Conservation (phyloP, 2,329 filamentous ascomycete genomes). For the Byssothecium circinans region DNA sequence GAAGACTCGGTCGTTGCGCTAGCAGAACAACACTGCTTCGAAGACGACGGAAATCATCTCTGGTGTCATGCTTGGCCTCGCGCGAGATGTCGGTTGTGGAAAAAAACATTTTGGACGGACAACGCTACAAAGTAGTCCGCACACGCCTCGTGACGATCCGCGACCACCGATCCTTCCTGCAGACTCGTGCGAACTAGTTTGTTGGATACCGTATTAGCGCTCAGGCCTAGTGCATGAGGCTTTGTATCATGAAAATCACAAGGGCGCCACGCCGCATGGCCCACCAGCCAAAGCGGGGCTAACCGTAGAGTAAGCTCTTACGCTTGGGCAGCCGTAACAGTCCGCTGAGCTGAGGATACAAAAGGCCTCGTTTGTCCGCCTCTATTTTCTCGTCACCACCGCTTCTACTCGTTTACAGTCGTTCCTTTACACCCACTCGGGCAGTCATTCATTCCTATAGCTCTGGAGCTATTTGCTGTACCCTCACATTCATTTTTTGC, state of each 20-base stretch:
- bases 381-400: not conserved
- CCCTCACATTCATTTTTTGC: conserved; percentile 11
- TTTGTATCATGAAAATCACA: conserved; percentile 12
- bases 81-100: not conserved
- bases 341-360: conserved; percentile 16
- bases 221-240: conserved; percentile 12
- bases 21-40: no score
- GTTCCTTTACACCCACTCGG: conserved; percentile 12
- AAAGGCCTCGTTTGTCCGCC: conserved; percentile 16
- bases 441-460: conserved; percentile 32
- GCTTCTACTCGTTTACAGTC: not conserved
- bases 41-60: not conserved
- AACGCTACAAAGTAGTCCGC: no score
- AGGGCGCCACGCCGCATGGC: conserved; percentile 9
- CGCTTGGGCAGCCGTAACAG: conserved; percentile 4
- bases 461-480: conserved; percentile 31
- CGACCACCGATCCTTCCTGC: no score
- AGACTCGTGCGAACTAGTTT: not conserved
- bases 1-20: no score
- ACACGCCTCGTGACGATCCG: not conserved
- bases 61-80: not conserved
- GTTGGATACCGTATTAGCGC: conserved; percentile 22
- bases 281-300: conserved; percentile 13
- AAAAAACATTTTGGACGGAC: not conserved
- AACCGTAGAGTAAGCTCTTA: conserved; percentile 1